Conservation (phyloP, 1,284 basidiomycete species). For the Rhizopogon hawkerae region DNA sequence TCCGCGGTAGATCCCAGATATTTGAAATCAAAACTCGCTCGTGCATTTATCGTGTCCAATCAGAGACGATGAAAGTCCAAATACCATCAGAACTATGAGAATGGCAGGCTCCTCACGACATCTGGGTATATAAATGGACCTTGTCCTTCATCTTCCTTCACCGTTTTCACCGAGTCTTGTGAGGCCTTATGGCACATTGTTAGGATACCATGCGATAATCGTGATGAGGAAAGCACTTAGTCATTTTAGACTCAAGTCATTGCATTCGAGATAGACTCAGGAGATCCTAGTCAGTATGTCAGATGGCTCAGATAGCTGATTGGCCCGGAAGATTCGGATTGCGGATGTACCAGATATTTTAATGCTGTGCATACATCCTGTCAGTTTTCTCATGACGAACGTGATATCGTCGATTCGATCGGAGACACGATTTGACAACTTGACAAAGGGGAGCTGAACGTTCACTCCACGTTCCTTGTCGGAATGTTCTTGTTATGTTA, state of each 20-base stretch:
- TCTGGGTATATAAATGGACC: neutral
- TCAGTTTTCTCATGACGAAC: slow-evolving; percentile 1
- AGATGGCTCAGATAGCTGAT: neutral
- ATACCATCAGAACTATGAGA: neutral
- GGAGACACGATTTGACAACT: slow-evolving; percentile 4
- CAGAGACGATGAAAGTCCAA: neutral
- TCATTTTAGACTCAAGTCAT: neutral
- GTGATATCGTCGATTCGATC: neutral
- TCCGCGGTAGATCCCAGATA: neutral
- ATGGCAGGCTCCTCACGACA: neutral
- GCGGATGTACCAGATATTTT: slow-evolving; percentile 13
- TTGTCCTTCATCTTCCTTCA: neutral
- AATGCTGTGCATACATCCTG: neutral
- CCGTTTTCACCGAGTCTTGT: neutral
- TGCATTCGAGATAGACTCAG: neutral
- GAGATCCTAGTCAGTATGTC: neutral
- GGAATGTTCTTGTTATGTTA: neutral
- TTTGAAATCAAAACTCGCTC: neutral
- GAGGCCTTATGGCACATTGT: neutral
- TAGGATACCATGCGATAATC: neutral
- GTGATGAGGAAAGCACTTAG: neutral
- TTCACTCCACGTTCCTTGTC: neutral
- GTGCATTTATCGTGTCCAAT: neutral
- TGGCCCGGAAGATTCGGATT: neutral
- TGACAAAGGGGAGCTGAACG: neutral